Conservation (phyloP, 176 grass and related monocot species). For the Dactylis glomerata region DNA sequence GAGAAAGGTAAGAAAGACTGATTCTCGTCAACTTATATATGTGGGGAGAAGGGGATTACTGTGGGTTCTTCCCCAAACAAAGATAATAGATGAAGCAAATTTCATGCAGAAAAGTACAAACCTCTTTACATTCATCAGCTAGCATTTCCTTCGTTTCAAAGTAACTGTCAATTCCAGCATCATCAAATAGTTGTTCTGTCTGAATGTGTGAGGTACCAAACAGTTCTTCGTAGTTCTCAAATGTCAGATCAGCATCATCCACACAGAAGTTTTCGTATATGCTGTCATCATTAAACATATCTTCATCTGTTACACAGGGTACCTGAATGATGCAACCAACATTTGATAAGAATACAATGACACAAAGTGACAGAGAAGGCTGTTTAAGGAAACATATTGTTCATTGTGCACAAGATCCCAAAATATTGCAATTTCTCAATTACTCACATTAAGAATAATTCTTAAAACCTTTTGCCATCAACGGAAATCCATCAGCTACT, state of each 20-base stretch:
- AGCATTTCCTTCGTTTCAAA: conserved; percentile 72
- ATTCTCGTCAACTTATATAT: not conserved
- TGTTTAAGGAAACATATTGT: not conserved
- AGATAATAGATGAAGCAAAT: not conserved
- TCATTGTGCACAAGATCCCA: not conserved
- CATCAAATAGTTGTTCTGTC: conserved; percentile 78
- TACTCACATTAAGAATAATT: not conserved
- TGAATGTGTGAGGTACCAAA: conserved; percentile 70
- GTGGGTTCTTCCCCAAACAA: not conserved
- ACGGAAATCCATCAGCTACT: not conserved
- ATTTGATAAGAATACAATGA: conserved; percentile 25
- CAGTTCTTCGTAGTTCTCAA: conserved; percentile 93
- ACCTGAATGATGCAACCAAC: conserved; percentile 27
- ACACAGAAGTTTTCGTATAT: conserved; percentile 68
- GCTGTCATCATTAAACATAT: conserved; percentile 66
- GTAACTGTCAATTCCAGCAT: conserved; percentile 79
- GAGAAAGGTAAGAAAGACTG: not conserved
- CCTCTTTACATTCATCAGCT: conserved; percentile 44
- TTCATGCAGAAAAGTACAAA: conserved; percentile 20
- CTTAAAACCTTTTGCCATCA: not conserved
- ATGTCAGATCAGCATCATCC: conserved; percentile 68
- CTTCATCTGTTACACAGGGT: conserved; percentile 33
- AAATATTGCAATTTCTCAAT: conserved; percentile 11
- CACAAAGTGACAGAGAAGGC: not conserved
- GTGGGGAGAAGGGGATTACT: too few species aligned